These are phyloP conservation scores for Parafenestella ontariensis DNA, from an alignment of 2,329 filamentous ascomycete genomes.

Conservation along the genomic window DNA sequence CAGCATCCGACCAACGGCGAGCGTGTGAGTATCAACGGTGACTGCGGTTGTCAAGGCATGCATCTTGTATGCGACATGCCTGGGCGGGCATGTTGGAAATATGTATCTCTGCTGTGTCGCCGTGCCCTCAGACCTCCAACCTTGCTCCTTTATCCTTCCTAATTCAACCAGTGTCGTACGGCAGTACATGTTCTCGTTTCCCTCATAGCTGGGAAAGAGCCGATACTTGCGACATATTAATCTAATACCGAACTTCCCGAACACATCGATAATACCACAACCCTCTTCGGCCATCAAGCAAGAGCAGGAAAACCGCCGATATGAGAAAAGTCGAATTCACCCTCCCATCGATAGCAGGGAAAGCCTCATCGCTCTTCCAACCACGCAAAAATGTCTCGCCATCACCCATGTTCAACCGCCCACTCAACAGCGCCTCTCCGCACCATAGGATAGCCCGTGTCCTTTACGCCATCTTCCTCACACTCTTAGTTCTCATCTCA, in stretches of 20 bases:
- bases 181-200: background rate
- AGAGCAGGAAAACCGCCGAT: background rate
- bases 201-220: background rate
- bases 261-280: background rate
- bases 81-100: slow-evolving; percentile 11
- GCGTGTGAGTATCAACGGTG: slow-evolving; percentile 32
- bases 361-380: slow-evolving; percentile 18
- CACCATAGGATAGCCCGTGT: slow-evolving; percentile 29
- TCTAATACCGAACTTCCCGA: background rate
- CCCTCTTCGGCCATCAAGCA: background rate
- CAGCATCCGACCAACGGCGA: slow-evolving; percentile 18
- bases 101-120: slow-evolving; percentile 27
- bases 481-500: slow-evolving; percentile 25
- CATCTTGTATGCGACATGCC: slow-evolving; percentile 22
- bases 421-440: slow-evolving; percentile 17
- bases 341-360: slow-evolving; percentile 14
- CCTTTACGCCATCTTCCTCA: slow-evolving; percentile 26
- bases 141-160: slow-evolving; percentile 14
- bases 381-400: slow-evolving; percentile 12
- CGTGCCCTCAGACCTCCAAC: slow-evolving; percentile 9
- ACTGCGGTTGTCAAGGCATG: slow-evolving; percentile 27
- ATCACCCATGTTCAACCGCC: slow-evolving; percentile 14
- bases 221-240: background rate
- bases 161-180: background rate
- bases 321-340: slow-evolving; percentile 21